These are phyloP conservation scores for Suillus brevipes DNA, from an alignment of 768 basidiomycete genomes.

Conservation along the genomic window DNA sequence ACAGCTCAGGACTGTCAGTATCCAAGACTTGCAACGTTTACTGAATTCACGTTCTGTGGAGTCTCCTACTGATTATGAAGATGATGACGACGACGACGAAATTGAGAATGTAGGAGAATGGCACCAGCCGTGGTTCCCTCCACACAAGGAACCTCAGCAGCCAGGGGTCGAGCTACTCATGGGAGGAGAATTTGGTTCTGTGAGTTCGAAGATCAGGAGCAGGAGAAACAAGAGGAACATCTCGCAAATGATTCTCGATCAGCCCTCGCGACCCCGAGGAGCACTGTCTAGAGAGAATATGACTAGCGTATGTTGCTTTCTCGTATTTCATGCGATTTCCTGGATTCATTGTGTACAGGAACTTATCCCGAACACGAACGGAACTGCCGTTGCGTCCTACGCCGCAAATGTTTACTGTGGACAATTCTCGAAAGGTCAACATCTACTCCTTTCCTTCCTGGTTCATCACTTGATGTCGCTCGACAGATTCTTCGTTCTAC, in stretches of 20 bases:
- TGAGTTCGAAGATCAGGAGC: conserved; percentile 50
- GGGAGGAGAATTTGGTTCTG: conserved; percentile 78
- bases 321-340: background rate
- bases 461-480: conserved; percentile 10
- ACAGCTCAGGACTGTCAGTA: conserved; percentile 17
- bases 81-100: conserved; percentile 39
- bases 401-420: conserved; percentile 79
- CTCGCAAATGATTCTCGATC: conserved; percentile 47
- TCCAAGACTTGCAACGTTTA: conserved; percentile 27
- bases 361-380: conserved; percentile 76
- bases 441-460: background rate
- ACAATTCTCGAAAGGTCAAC: conserved; percentile 72
- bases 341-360: conserved; percentile 41
- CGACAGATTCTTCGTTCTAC: conserved; percentile 81
- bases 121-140: conserved; percentile 35
- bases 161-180: conserved; percentile 65
- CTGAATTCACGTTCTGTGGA: conserved; percentile 15
- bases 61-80: conserved; percentile 40
- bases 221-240: conserved; percentile 46
- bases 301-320: conserved; percentile 45
- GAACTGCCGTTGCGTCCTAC: conserved; percentile 76
- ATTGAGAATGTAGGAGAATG: conserved; percentile 22
- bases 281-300: conserved; percentile 51
- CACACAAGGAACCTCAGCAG: conserved; percentile 58
- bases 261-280: conserved; percentile 37